Conservation (phyloP, 2,329 filamentous ascomycete species). For the Fusarium tuaranense region DNA sequence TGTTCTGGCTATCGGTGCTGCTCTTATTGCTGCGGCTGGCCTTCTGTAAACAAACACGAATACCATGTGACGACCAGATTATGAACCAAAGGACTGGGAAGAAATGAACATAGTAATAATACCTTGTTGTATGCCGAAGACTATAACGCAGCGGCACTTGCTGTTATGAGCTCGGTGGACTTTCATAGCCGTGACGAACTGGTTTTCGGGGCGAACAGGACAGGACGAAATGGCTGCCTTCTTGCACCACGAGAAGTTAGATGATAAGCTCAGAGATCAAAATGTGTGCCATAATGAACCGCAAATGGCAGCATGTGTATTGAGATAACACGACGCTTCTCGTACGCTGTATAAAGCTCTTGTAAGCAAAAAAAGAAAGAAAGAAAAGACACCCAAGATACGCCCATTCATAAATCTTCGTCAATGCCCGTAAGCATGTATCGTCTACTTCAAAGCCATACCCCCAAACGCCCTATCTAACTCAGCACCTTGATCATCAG, state of each 20-base stretch:
- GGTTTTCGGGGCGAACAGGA: too few species aligned
- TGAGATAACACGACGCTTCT: background rate
- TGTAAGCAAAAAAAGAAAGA: background rate
- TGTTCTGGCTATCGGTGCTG: constrained; percentile 21
- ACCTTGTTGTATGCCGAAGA: background rate
- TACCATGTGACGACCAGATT: background rate
- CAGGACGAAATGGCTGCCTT: too few species aligned
- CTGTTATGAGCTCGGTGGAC: too few species aligned
- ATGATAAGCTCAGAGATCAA: too few species aligned
- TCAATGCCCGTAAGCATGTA: constrained; percentile 2
- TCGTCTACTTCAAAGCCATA: constrained; percentile 51
- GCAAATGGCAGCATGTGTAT: background rate
- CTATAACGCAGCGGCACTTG: background rate
- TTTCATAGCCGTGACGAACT: too few species aligned
- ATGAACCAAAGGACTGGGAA: background rate
- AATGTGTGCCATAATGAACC: background rate
- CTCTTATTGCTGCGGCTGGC: constrained; percentile 24
- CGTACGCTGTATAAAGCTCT: background rate
- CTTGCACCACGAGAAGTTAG: too few species aligned
- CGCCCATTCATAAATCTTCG: constrained; percentile 23
- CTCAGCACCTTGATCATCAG: constrained; percentile 65
- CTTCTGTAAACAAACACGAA: constrained; percentile 13
- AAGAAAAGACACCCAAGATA: background rate
- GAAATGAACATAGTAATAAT: background rate
- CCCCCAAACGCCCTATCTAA: constrained; percentile 69